These are phyloP conservation scores for Pythium monospermum DNA, from an alignment of 352 stramenopile genomes.

Conservation along the genomic window DNA sequence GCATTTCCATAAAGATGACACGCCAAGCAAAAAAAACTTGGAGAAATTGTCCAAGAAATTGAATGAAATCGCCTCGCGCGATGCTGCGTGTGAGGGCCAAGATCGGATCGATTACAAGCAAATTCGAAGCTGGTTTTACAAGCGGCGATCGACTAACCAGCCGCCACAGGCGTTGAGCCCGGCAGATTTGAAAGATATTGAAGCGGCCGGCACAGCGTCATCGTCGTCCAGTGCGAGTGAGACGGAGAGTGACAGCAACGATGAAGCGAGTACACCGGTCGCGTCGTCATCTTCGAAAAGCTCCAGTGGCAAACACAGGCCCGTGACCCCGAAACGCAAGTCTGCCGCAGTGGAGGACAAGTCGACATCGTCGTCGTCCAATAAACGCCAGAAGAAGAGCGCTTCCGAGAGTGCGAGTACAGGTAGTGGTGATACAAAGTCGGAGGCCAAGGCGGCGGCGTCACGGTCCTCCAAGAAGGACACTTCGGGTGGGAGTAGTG, in stretches of 20 bases:
- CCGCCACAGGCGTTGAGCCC: constrained; percentile 60
- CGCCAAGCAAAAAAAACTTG: constrained; percentile 70
- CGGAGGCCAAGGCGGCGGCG: constrained; percentile 12
- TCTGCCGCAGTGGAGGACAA: background rate
- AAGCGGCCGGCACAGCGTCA: constrained; percentile 27
- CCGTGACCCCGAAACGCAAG: constrained; percentile 10
- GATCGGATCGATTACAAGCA: constrained; percentile 83
- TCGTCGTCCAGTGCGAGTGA: constrained; percentile 62
- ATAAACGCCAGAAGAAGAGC: constrained; percentile 11
- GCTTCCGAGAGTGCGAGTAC: no score
- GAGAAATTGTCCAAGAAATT: constrained; percentile 72
- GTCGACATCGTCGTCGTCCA: background rate
- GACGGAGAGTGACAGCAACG: constrained; percentile 54
- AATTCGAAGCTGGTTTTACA: constrained; percentile 87
- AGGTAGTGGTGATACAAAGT: no score
- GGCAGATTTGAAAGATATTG: constrained; percentile 40
- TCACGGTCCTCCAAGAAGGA: constrained; percentile 32
- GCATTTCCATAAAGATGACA: constrained; percentile 81
- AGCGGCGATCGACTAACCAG: constrained; percentile 72
- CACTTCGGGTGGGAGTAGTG: no score
- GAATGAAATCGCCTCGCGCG: constrained; percentile 56
- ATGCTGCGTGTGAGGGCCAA: constrained; percentile 51
- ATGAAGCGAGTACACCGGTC: constrained; percentile 30
- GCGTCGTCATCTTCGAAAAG: constrained; percentile 7
- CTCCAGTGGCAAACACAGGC: constrained; percentile 5